Evolutionary conservation across 2,329 filamentous ascomycete genomes (phyloP).

Genomic region (Colletotrichum ledebouriae): DNA sequence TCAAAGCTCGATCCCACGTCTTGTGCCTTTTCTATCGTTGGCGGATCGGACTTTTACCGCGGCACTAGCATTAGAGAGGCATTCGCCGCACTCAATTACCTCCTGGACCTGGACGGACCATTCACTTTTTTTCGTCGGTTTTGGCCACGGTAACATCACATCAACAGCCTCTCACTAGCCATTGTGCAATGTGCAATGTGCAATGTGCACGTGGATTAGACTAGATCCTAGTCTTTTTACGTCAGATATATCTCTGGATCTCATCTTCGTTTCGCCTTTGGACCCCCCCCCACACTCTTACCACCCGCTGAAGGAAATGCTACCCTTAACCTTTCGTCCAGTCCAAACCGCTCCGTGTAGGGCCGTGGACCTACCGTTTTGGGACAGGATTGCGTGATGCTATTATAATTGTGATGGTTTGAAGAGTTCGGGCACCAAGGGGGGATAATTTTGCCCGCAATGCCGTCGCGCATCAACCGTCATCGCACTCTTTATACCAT

Average conservation of each 20-base stretch:
- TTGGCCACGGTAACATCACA: conserved; percentile 14
- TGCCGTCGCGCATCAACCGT: neutral
- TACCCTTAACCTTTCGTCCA: neutral
- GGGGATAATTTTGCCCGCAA: conserved; percentile 13
- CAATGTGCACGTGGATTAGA: neutral
- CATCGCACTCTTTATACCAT: conserved; percentile 7
- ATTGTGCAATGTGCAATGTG: neutral
- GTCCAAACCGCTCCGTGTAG: neutral
- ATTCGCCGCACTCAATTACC: neutral
- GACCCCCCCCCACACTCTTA: neutral
- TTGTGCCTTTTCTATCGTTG: neutral
- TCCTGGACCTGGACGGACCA: too few relatives aligned
- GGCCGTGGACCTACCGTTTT: conserved; percentile 12
- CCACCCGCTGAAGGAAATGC: neutral
- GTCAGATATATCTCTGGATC: conserved; percentile 11
- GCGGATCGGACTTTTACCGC: neutral
- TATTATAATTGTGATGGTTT: neutral
- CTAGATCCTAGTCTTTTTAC: conserved; percentile 8
- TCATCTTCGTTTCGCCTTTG: conserved; percentile 16
- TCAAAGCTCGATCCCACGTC: neutral
- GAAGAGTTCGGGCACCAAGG: neutral
- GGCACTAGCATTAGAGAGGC: too few relatives aligned
- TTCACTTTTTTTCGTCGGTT: too few relatives aligned
- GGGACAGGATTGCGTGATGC: conserved; percentile 3
- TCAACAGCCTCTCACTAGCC: neutral